phyloP scores from a whole-genome alignment of 306 rosid genomes.

The Malus domestica region DNA sequence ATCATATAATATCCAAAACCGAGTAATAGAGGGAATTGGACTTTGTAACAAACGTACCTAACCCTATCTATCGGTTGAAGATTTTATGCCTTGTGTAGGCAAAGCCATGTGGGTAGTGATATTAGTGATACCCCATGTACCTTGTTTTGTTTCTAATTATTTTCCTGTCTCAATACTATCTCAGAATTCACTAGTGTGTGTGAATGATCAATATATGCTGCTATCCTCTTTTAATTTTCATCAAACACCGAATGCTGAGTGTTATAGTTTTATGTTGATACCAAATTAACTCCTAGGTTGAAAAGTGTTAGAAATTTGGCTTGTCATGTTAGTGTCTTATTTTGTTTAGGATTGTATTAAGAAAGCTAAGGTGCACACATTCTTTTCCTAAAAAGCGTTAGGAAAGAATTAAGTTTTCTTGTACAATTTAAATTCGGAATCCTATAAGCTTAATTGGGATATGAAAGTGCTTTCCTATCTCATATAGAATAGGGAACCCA shows the following conservation, averaged over 20 bases:
- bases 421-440: too few species aligned
- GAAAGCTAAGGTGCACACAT: too few species aligned
- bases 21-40: constrained; percentile 19
- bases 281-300: background rate
- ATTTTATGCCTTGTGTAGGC: constrained; percentile 9
- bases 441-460: too few species aligned
- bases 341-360: too few species aligned
- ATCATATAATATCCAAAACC: background rate
- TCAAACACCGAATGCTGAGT: background rate
- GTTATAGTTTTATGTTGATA: background rate
- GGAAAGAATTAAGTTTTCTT: too few species aligned
- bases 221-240: background rate
- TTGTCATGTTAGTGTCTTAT: too few species aligned
- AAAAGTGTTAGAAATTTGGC: too few species aligned
- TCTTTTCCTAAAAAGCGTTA: too few species aligned
- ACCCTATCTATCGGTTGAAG: constrained; percentile 33
- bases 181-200: background rate
- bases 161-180: background rate
- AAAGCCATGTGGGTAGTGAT: constrained; percentile 43
- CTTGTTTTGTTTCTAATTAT: background rate
- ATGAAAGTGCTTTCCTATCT: too few species aligned
- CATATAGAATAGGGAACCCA: too few species aligned
- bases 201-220: background rate
- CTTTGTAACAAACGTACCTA: constrained; percentile 64
- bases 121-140: constrained; percentile 11